phyloP scores from a whole-genome alignment of 2,329 filamentous ascomycete species.

The Clarireedia homoeocarpa region DNA sequence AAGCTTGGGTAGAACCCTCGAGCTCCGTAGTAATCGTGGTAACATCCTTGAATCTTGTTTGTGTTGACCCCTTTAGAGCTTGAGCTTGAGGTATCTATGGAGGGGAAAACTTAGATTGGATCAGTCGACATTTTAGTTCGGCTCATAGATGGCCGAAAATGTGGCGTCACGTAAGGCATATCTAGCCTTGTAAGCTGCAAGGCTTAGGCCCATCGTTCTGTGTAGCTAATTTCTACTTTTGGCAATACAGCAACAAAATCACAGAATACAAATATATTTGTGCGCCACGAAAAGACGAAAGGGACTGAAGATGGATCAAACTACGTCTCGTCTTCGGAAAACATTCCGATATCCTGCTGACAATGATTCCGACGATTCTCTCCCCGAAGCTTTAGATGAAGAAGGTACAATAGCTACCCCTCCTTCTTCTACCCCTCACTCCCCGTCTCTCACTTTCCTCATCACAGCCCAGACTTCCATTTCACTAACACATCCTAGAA shows the following conservation, averaged over 20 bases:
- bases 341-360: constrained; percentile 70
- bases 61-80: not conserved
- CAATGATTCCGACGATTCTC: constrained; percentile 42
- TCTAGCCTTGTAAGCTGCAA: not conserved
- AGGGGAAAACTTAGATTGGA: constrained; percentile 1
- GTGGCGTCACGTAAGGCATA: constrained; percentile 12
- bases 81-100: not conserved
- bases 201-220: not conserved
- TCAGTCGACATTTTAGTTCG: constrained; percentile 10
- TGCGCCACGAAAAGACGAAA: constrained; percentile 6
- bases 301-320: constrained; percentile 23
- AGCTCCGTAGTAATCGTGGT: constrained; percentile 22
- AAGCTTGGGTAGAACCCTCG: constrained; percentile 17
- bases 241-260: not conserved
- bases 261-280: not conserved
- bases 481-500: constrained; percentile 34
- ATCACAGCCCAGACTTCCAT: not conserved
- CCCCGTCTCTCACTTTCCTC: constrained; percentile 14
- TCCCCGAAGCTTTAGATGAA: constrained; percentile 63
- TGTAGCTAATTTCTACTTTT: too few species aligned
- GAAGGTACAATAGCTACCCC: constrained; percentile 45
- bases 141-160: constrained; percentile 9
- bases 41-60: constrained; percentile 20
- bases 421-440: not conserved
- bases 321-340: constrained; percentile 58